Percentiles rank a stretch among this genome's conserved stretches.
phyloP scores from a whole-genome alignment of 2,329 filamentous ascomycete genomes.

The Fusarium stilboides region DNA sequence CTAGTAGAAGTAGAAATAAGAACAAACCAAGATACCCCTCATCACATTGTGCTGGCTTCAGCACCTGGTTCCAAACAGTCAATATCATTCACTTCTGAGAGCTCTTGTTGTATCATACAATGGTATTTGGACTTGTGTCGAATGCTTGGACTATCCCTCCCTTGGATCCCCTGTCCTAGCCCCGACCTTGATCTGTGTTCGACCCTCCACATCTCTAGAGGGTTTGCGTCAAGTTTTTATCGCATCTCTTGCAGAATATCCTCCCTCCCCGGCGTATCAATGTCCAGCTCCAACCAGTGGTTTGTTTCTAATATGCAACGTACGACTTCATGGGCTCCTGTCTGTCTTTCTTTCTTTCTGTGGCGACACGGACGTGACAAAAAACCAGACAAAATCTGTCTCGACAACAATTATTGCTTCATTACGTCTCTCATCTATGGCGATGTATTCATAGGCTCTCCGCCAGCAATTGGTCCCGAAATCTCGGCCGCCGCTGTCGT shows the following conservation, averaged over 20 bases:
- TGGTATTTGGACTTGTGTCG: conserved; percentile 40
- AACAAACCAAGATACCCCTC: conserved; percentile 34
- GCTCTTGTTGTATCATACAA: conserved; percentile 49
- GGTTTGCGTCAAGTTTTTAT: conserved; percentile 20
- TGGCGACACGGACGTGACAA: conserved; percentile 39
- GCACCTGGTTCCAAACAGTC: conserved; percentile 36
- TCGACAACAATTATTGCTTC: conserved; percentile 68
- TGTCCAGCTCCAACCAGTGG: conserved; percentile 25
- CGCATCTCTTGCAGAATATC: conserved; percentile 28
- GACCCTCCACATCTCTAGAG: conserved; percentile 9
- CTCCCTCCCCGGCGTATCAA: conserved; percentile 16
- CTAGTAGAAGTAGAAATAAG: neutral
- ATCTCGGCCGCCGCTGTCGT: conserved; percentile 83
- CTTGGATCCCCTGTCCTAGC: conserved; percentile 10
- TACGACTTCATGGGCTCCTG: conserved; percentile 36
- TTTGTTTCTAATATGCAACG: conserved; percentile 49
- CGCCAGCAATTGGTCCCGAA: conserved; percentile 61
- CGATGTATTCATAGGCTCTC: conserved; percentile 76
- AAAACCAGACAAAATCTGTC: conserved; percentile 42
- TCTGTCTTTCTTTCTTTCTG: conserved; percentile 32
- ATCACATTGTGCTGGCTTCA: conserved; percentile 25
- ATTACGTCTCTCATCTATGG: conserved; percentile 70
- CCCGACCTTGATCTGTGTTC: conserved; percentile 13
- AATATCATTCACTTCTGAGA: conserved; percentile 46
- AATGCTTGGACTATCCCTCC: conserved; percentile 34